Percentiles rank a stretch among this genome's conserved stretches.
These are phyloP conservation scores for Pseudogymnoascus sp. DNA, from an alignment of 2,329 filamentous ascomycete species.

Conservation along the genomic window DNA sequence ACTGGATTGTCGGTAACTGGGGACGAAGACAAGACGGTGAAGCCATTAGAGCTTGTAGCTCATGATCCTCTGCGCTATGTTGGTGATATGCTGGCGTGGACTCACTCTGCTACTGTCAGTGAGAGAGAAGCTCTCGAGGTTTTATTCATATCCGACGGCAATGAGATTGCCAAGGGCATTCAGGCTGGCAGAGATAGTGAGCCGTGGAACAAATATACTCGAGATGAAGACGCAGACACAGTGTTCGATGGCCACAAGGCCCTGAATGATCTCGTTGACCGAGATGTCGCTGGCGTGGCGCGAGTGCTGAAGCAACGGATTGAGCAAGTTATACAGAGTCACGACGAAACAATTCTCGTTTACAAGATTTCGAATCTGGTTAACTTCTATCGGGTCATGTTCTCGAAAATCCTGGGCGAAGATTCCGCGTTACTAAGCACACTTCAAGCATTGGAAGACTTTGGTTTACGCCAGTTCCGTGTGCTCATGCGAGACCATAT, in stretches of 20 bases:
- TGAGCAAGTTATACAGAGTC: constrained; percentile 85
- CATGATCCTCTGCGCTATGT: constrained; percentile 89
- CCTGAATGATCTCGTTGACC: constrained; percentile 77
- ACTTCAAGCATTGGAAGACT: constrained; percentile 60
- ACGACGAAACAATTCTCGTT: constrained; percentile 79
- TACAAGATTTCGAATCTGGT: constrained; percentile 88
- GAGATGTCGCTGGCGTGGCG: constrained; percentile 72
- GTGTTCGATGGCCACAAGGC: constrained; percentile 75
- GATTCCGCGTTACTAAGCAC: constrained; percentile 54
- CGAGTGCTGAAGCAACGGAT: constrained; percentile 81
- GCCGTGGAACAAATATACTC: constrained; percentile 57
- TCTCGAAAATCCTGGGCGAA: constrained; percentile 65
- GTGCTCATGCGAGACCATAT: constrained; percentile 74
- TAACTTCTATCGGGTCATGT: constrained; percentile 81
- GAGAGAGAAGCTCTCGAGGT: constrained; percentile 88
- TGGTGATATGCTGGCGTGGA: constrained; percentile 96
- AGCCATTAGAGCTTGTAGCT: constrained; percentile 88
- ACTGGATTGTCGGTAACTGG: constrained; percentile 60
- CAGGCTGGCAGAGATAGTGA: constrained; percentile 74
- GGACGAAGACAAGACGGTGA: constrained; percentile 53
- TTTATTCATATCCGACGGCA: constrained; percentile 82
- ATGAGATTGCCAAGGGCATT: constrained; percentile 77
- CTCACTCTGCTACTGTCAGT: constrained; percentile 86
- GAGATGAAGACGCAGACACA: constrained; percentile 43
- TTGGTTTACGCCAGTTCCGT: constrained; percentile 75